Conservation (phyloP, 129 eudicot genomes). For the Ambrosia trifida region DNA sequence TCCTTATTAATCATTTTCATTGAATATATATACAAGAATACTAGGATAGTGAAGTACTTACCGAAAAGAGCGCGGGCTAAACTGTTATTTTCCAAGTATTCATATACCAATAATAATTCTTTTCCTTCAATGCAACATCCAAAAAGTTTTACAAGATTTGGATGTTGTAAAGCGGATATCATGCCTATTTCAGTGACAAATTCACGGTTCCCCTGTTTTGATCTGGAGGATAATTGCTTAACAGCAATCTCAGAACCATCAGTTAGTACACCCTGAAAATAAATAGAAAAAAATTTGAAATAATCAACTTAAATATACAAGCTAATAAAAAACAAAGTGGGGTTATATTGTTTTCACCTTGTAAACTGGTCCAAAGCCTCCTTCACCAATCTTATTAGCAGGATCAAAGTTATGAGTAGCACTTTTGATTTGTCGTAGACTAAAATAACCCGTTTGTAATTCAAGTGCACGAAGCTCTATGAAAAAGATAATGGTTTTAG, state of each 20-base stretch:
- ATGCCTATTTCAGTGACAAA: conserved; percentile 90
- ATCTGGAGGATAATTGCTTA: conserved; percentile 81
- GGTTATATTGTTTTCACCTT: conserved; percentile 44
- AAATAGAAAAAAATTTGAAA: background rate
- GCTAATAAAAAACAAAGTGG: background rate
- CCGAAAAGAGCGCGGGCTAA: conserved; percentile 94
- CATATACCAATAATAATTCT: conserved; percentile 69
- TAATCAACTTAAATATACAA: background rate
- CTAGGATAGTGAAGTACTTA: conserved; percentile 28
- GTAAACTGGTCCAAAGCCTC: conserved; percentile 92
- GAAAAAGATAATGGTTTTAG: background rate
- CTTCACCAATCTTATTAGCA: conserved; percentile 86
- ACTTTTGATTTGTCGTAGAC: conserved; percentile 63
- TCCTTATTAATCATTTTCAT: background rate
- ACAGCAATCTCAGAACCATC: conserved; percentile 89
- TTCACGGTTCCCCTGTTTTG: conserved; percentile 93
- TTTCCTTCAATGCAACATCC: conserved; percentile 92
- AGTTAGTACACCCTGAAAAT: conserved; percentile 61
- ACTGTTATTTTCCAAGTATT: conserved; percentile 77
- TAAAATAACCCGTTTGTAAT: conserved; percentile 72
- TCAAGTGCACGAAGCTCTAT: conserved; percentile 80
- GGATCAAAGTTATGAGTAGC: conserved; percentile 74
- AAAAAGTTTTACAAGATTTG: conserved; percentile 82
- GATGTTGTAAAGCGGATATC: conserved; percentile 93
- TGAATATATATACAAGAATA: background rate